These are phyloP conservation scores for Phyllosticta citribraziliensis DNA, from an alignment of 2,329 filamentous ascomycete species.

Conservation along the genomic window DNA sequence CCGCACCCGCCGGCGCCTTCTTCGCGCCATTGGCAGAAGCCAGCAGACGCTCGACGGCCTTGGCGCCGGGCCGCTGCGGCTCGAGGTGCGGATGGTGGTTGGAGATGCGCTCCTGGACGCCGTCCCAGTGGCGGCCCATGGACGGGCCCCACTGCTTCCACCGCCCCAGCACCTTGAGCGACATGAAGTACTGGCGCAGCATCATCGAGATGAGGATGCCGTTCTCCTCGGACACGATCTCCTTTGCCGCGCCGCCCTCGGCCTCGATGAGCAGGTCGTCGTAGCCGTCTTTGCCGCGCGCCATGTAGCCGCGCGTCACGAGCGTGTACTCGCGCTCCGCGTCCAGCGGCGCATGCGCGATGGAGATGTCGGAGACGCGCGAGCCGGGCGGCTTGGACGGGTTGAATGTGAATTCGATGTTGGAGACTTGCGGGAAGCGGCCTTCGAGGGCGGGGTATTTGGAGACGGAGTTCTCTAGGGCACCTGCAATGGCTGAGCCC, in stretches of 20 bases:
- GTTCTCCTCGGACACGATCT: constrained; percentile 76
- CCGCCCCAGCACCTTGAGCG: constrained; percentile 66
- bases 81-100: constrained; percentile 40
- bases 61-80: constrained; percentile 20
- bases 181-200: constrained; percentile 85
- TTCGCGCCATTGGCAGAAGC: background rate
- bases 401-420: constrained; percentile 67
- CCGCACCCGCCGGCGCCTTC: constrained; percentile 14
- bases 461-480: constrained; percentile 74
- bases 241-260: constrained; percentile 69
- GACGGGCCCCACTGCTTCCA: constrained; percentile 64
- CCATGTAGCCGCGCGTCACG: constrained; percentile 82
- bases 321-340: constrained; percentile 57
- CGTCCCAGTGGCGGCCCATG: constrained; percentile 55
- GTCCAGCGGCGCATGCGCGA: constrained; percentile 54
- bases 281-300: constrained; percentile 52
- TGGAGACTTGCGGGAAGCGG: constrained; percentile 78
- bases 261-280: constrained; percentile 42
- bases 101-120: constrained; percentile 54
- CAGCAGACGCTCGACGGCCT: constrained; percentile 7
- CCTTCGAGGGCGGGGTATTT: constrained; percentile 76
- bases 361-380: constrained; percentile 52
- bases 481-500: constrained; percentile 65
- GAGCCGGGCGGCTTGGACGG: constrained; percentile 49
- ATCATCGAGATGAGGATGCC: constrained; percentile 80